These are phyloP conservation scores for Dictyostelium capitatum DNA, from an alignment of 78 protist genomes.

Conservation along the genomic window DNA sequence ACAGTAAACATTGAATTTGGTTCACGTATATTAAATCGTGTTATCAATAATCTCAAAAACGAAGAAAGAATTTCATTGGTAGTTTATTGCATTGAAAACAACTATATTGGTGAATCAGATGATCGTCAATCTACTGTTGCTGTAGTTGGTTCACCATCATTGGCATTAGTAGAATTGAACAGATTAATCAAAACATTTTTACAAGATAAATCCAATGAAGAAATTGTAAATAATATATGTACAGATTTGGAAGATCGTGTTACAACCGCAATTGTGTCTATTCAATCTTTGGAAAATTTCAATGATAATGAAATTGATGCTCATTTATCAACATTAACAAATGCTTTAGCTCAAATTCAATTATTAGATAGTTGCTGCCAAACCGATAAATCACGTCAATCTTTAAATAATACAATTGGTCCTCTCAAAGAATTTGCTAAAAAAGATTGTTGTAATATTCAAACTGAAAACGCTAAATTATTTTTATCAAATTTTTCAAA, in stretches of 20 bases:
- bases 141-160: background rate
- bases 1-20: background rate
- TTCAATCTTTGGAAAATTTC: slow-evolving; percentile 23
- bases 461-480: slow-evolving; percentile 21
- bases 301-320: slow-evolving; percentile 17
- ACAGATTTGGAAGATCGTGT: slow-evolving; percentile 45
- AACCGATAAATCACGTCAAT: background rate
- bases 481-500: slow-evolving; percentile 5
- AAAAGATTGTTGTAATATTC: slow-evolving; percentile 5
- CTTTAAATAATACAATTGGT: background rate
- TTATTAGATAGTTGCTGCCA: background rate
- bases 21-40: background rate
- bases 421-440: slow-evolving; percentile 1
- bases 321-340: slow-evolving; percentile 6
- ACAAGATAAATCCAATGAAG: background rate
- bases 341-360: slow-evolving; percentile 17
- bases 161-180: background rate
- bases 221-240: background rate
- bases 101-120: background rate
- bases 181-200: slow-evolving; percentile 1
- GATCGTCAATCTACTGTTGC: background rate
- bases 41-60: background rate
- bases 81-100: background rate
- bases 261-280: slow-evolving; percentile 22
- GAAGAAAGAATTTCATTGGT: slow-evolving; percentile 36